Conservation (phyloP, 306 rosid genomes). For the Lablab purpureus region DNA sequence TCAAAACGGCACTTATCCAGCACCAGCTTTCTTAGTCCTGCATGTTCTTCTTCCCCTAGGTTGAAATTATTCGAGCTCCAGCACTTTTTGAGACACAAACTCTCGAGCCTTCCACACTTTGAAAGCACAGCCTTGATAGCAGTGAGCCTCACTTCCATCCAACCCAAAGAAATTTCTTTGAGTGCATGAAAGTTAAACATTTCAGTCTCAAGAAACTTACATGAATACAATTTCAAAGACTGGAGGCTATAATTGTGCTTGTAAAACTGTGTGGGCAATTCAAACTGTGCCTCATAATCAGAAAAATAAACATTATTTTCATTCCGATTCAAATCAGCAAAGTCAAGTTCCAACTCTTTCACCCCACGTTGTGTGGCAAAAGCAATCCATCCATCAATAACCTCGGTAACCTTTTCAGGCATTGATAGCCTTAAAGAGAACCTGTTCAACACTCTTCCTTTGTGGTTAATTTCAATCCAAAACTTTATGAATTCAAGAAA, state of each 20-base stretch:
- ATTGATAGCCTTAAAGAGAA: conserved; percentile 20
- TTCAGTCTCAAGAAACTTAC: conserved; percentile 3
- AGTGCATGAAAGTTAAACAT: conserved; percentile 29
- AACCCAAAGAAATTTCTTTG: conserved; percentile 44
- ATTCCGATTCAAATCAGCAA: neutral
- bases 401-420: neutral
- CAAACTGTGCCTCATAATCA: neutral
- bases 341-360: conserved; percentile 36
- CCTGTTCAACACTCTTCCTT: neutral
- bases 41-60: neutral
- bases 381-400: neutral
- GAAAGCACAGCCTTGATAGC: neutral
- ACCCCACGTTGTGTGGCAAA: conserved; percentile 21
- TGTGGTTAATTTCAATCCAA: neutral
- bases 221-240: neutral
- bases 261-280: neutral
- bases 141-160: neutral
- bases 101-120: neutral
- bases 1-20: conserved; percentile 22
- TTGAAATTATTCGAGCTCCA: neutral
- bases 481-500: conserved; percentile 7
- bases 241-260: neutral
- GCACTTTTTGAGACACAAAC: neutral
- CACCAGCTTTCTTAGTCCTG: conserved; percentile 2
- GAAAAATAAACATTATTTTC: neutral